These are phyloP conservation scores for Isatis tinctoria DNA, from an alignment of 345 rosid genomes.

Conservation along the genomic window DNA sequence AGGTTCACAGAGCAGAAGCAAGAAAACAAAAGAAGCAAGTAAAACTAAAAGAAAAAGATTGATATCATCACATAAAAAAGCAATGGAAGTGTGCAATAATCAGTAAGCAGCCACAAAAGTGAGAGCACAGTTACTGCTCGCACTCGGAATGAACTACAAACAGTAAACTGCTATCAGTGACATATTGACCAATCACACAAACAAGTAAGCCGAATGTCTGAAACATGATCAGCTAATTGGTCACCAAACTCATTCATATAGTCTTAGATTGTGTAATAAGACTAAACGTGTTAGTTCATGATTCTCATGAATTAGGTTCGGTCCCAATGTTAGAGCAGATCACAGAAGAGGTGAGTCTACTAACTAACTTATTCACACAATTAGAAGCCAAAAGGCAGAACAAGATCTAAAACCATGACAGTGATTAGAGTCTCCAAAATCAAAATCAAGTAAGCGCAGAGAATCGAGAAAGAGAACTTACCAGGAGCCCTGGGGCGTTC, in stretches of 20 bases:
- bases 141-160: conserved; percentile 19
- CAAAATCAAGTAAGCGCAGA: too few relatives aligned
- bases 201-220: conserved; percentile 18
- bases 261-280: background rate
- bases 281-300: background rate
- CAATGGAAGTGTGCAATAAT: background rate
- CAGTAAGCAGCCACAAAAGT: background rate
- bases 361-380: background rate
- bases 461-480: background rate
- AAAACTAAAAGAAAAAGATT: background rate
- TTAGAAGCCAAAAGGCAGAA: background rate
- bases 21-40: background rate
- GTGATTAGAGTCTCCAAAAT: too few relatives aligned
- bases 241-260: conserved; percentile 5
- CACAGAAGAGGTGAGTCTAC: background rate
- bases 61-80: background rate
- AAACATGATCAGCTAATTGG: conserved; percentile 31
- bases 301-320: background rate
- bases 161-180: conserved; percentile 17
- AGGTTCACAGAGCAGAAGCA: background rate
- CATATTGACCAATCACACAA: conserved; percentile 30
- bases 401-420: too few relatives aligned
- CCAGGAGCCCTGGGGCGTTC: conserved; percentile 66
- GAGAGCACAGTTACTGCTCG: conserved; percentile 7
- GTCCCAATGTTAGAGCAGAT: background rate